Base-by-base conservation (phyloP, 2,329 filamentous ascomycete genomes). In the Metarhizium robertsii region DNA sequence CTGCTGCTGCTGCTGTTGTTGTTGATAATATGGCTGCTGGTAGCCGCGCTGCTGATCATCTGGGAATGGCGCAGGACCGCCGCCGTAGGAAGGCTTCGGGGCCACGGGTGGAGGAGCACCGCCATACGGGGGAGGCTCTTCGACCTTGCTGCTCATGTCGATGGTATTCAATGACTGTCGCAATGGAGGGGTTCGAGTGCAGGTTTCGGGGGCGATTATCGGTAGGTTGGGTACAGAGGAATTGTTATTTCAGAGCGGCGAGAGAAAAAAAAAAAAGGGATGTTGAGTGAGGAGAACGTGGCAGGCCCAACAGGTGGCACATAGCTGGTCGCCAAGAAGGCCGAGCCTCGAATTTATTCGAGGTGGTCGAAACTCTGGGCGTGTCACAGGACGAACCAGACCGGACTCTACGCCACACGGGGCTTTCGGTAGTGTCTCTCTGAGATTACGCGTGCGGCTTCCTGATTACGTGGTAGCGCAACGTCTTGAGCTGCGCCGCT, bases 111-210 rank as follows among this genome's bases (percentile, higher is more conserved):
- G 64, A 40, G 69, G 69, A 29, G 66, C 65, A 53, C 64, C 67
- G 58, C 68, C 68, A 66, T 80, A 79, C 47, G 76, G 73, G 30
- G 78, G 78, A 53, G 79, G 79, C 38, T 75, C 68, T 54, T 79
- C 75, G 67, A 70, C 63, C 65, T 80, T 78, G 61, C 69, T 65
- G 54, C 74, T 69, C 75, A 78, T 79, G 42, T 34, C 60, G 60
- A 30, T 18, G 45, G 8, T 48, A 46, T 42, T 42, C 34, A 48
- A 38, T 25, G 53, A 34, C 29, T 40, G 30, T 18, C 3, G 32
- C 6, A 3, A 43, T 4, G 6, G 45, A 16, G 16, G 11, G 11
- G 29, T 13, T 34, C 30, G 18, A 32, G 3, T 54, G 25, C 6
- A 46, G 18, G 13, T 14, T 48, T 48, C 45, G 25, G 6, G 32